These are phyloP conservation scores for Suillus subalutaceus DNA, from an alignment of 768 basidiomycete genomes.

Conservation along the genomic window DNA sequence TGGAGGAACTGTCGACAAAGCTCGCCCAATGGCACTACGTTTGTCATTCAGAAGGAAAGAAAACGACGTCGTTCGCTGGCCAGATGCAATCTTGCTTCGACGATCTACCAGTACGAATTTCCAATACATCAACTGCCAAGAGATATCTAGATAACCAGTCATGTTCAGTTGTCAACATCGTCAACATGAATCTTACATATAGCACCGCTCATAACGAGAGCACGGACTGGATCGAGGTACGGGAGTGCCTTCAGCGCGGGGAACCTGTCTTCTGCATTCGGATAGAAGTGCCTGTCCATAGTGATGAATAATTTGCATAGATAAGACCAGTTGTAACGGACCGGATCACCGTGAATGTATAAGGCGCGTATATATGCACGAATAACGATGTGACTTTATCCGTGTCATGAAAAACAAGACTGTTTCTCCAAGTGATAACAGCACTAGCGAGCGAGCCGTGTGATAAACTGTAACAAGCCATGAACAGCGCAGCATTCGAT, in stretches of 20 bases:
- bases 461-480: constrained; percentile 91
- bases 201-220: constrained; percentile 76
- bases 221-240: constrained; percentile 67
- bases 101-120: constrained; percentile 93
- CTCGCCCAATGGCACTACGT: constrained; percentile 77
- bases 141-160: constrained; percentile 59
- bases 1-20: constrained; percentile 60
- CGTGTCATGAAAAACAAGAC: constrained; percentile 94
- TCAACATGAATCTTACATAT: constrained; percentile 63
- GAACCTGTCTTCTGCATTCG: constrained; percentile 76
- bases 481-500: constrained; percentile 72
- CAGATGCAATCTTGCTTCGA: constrained; percentile 87
- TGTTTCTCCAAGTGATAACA: constrained; percentile 98
- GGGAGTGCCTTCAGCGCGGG: constrained; percentile 79
- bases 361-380: constrained; percentile 92
- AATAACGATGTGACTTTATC: constrained; percentile 97
- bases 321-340: constrained; percentile 36
- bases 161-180: constrained; percentile 15
- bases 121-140: constrained; percentile 95
- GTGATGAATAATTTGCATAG: not conserved
- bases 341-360: constrained; percentile 91
- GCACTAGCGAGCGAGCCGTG: constrained; percentile 92
- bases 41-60: constrained; percentile 89
- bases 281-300: constrained; percentile 79
- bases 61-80: constrained; percentile 89